Evolutionary conservation across 345 rosid genomes (phyloP).

Genomic region (Lagerstroemia speciosa): DNA sequence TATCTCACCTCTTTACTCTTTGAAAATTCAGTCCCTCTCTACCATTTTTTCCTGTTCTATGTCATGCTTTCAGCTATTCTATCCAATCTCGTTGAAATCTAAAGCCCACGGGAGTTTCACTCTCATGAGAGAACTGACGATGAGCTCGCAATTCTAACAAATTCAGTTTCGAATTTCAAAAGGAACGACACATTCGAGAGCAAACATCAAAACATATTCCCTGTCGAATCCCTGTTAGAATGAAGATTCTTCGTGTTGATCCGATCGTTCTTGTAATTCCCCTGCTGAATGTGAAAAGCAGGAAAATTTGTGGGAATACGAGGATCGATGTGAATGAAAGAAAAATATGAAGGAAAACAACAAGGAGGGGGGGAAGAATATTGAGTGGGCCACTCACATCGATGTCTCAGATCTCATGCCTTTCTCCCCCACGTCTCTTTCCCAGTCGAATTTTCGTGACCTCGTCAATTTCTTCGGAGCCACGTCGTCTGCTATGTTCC

Average conservation of each 20-base stretch:
- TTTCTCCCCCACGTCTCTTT: too few relatives aligned
- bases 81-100: too few relatives aligned
- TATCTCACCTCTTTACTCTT: too few relatives aligned
- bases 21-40: too few relatives aligned
- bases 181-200: neutral
- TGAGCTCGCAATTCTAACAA: too few relatives aligned
- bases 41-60: too few relatives aligned
- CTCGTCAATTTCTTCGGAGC: neutral
- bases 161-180: too few relatives aligned
- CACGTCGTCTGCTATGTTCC: neutral
- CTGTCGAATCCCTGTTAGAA: neutral
- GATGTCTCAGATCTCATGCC: neutral
- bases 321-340: neutral
- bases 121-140: too few relatives aligned
- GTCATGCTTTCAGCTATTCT: too few relatives aligned
- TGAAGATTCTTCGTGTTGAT: neutral
- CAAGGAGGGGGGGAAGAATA: neutral
- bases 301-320: neutral
- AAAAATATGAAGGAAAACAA: neutral
- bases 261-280: neutral
- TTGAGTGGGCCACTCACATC: neutral
- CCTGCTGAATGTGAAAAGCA: neutral
- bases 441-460: neutral
- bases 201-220: neutral
- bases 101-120: too few relatives aligned